Percentiles rank a stretch among this genome's conserved stretches.
These are phyloP conservation scores for Alternaria brassicicola DNA, from an alignment of 2,329 filamentous ascomycete species.

Conservation along the genomic window DNA sequence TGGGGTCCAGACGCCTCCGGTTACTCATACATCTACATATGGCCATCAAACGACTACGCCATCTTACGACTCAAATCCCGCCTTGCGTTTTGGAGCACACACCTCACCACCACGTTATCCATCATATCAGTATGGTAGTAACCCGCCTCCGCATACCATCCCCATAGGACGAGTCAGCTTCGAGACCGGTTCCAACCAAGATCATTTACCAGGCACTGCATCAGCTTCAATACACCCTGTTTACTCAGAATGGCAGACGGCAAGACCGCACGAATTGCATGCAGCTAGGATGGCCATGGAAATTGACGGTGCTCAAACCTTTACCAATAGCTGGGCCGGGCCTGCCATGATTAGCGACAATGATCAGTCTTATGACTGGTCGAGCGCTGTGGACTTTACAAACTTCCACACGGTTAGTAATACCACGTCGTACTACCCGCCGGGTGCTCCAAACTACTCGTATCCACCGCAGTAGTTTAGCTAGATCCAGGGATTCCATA, in stretches of 20 bases:
- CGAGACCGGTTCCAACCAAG: not conserved
- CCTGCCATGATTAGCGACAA: slow-evolving; percentile 1
- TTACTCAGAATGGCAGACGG: not conserved
- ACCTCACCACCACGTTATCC: not conserved
- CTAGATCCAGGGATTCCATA: not conserved
- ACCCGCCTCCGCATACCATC: not conserved
- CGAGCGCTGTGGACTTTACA: not conserved
- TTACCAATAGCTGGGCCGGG: not conserved
- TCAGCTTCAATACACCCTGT: not conserved
- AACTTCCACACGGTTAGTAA: not conserved
- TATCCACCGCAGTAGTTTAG: not conserved
- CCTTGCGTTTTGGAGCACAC: not conserved
- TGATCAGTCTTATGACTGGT: not conserved
- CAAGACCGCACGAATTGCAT: not conserved
- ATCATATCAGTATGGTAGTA: not conserved
- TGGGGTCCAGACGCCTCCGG: not conserved
- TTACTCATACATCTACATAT: not conserved
- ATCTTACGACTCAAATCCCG: not conserved
- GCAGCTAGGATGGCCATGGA: slow-evolving; percentile 5
- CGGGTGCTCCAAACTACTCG: not conserved
- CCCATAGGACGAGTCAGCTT: not conserved
- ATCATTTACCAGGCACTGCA: not conserved
- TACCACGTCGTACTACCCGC: not conserved
- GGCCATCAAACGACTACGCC: not conserved
- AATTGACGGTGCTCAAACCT: not conserved